Evolutionary conservation across 805 yeast species (phyloP).

Genomic region (Suhomyces kilbournensis): DNA sequence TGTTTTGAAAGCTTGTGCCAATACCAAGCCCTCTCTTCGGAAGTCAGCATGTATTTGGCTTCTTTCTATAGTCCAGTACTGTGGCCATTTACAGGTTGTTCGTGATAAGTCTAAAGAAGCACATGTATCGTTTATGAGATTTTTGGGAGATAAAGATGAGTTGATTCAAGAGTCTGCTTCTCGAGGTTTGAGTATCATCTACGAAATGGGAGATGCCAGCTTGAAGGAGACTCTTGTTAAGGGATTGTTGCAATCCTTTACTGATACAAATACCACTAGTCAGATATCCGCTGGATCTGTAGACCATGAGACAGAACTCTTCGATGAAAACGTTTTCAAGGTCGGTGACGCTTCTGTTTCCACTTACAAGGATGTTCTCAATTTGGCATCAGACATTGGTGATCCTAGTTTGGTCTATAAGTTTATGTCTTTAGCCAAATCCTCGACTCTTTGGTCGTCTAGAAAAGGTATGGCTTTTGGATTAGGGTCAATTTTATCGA

Average conservation of each 20-base stretch:
- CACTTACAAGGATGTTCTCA: conserved; percentile 86
- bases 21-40: conserved; percentile 71
- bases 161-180: conserved; percentile 90
- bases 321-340: conserved; percentile 75
- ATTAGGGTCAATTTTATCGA: conserved; percentile 77
- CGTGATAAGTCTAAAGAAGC: conserved; percentile 50
- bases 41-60: conserved; percentile 85
- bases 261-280: conserved; percentile 55
- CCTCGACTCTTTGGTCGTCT: conserved; percentile 87
- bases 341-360: conserved; percentile 86
- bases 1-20: conserved; percentile 51
- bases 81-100: conserved; percentile 48
- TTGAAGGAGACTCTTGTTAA: conserved; percentile 71
- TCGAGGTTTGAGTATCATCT: conserved; percentile 78
- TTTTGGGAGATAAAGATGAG: conserved; percentile 79
- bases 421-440: conserved; percentile 88
- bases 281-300: conserved; percentile 62
- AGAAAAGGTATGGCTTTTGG: conserved; percentile 95
- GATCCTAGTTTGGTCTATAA: conserved; percentile 92
- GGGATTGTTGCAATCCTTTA: conserved; percentile 70
- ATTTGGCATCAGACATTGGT: conserved; percentile 89
- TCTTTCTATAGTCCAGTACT: conserved; percentile 72
- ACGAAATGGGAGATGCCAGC: conserved; percentile 68
- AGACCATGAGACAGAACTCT: conserved; percentile 75
- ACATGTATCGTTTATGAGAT: conserved; percentile 73